Percentiles rank a stretch among this genome's conserved stretches.
Evolutionary conservation across 345 rosid genomes (phyloP).

Genomic region (Gossypium mustelinum): DNA sequence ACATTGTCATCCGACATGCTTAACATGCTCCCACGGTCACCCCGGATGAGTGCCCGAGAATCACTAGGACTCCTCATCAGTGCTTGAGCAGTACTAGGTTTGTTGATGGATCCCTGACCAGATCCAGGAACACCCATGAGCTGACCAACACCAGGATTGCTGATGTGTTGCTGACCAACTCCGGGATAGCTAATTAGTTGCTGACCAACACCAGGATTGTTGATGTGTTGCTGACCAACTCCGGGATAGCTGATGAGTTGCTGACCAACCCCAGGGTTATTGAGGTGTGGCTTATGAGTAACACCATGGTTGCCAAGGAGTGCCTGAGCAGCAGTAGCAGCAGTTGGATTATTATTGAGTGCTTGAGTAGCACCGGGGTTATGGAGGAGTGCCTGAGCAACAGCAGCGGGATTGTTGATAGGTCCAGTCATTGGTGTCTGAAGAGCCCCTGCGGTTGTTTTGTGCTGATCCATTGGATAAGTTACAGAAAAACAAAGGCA

Average conservation of each 20-base stretch:
- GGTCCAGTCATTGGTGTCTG: background rate
- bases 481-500: background rate
- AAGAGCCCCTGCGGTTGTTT: background rate
- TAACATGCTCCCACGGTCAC: slow-evolving; percentile 37
- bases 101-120: slow-evolving; percentile 15
- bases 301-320: slow-evolving; percentile 5
- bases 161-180: background rate
- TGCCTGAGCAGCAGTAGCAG: background rate
- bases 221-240: background rate
- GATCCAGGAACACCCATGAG: background rate
- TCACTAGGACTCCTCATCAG: background rate
- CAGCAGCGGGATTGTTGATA: background rate
- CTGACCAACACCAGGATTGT: background rate
- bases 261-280: background rate
- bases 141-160: background rate
- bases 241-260: background rate
- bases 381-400: slow-evolving; percentile 1
- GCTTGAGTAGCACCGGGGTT: background rate
- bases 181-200: background rate
- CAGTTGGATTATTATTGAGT: background rate
- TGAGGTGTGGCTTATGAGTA: background rate
- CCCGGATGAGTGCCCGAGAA: slow-evolving; percentile 26
- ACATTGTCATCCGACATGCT: slow-evolving; percentile 54
- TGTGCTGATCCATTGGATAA: slow-evolving; percentile 3
- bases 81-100: background rate